Conservation (phyloP, 495 filamentous ascomycete genomes). For the Evansstolkia leycettana region DNA sequence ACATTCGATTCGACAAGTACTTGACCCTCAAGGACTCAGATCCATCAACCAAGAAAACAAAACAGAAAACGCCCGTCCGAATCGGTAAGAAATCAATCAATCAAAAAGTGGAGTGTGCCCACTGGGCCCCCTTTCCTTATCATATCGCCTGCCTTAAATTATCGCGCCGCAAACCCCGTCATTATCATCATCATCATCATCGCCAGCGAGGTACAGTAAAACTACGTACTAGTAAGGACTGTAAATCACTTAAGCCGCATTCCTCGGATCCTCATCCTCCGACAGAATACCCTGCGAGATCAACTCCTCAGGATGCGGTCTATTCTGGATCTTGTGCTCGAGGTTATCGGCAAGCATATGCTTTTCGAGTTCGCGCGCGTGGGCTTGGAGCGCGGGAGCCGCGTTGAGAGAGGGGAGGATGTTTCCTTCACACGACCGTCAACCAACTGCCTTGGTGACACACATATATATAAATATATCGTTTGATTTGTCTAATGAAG, state of each 20-base stretch:
- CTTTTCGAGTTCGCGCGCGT: conserved; percentile 69
- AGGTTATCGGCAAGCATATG: conserved; percentile 76
- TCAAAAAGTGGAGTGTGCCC: no score
- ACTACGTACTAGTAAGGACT: no score
- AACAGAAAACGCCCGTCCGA: no score
- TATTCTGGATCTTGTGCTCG: conserved; percentile 67
- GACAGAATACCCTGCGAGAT: conserved; percentile 65
- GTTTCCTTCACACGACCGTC: conserved; percentile 40
- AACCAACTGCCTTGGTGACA: no score
- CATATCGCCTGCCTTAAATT: no score
- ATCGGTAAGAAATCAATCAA: no score
- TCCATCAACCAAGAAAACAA: no score
- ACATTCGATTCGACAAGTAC: no score
- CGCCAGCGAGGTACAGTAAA: no score
- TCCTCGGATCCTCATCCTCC: conserved; percentile 41
- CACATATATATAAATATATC: not conserved
- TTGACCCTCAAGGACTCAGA: no score
- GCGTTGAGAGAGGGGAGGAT: conserved; percentile 60
- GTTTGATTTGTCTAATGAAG: not conserved
- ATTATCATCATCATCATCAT: not conserved
- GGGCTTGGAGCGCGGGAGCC: conserved; percentile 61
- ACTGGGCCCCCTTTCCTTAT: no score
- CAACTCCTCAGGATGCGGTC: conserved; percentile 62
- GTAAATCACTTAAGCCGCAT: not conserved
- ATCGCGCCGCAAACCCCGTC: not conserved